Evolutionary conservation across 352 stramenopile species (phyloP).

Genomic region (Phytophthora meadii): DNA sequence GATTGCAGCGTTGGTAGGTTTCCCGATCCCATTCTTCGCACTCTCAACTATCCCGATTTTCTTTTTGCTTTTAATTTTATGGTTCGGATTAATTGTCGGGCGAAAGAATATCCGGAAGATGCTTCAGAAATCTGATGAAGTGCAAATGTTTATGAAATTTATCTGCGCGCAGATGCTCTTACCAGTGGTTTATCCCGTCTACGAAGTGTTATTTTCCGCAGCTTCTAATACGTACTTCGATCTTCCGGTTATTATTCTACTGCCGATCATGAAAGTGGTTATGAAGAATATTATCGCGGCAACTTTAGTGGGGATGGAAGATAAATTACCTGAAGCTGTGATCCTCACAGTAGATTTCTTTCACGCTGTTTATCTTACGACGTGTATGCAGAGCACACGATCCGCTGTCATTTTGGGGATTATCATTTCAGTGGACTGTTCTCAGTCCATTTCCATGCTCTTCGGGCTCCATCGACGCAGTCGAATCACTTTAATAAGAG

Average conservation of each 20-base stretch:
- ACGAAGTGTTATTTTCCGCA: conserved; percentile 18
- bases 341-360: conserved; percentile 30
- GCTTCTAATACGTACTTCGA: conserved; percentile 14
- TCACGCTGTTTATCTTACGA: conserved; percentile 23
- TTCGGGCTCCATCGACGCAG: conserved; percentile 12
- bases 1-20: conserved; percentile 18
- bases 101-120: conserved; percentile 6
- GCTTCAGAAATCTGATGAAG: not conserved
- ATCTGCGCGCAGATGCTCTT: conserved; percentile 25
- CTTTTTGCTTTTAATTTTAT: conserved; percentile 10
- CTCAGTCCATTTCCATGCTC: conserved; percentile 14
- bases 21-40: conserved; percentile 23
- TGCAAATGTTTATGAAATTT: conserved; percentile 5
- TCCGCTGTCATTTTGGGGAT: conserved; percentile 5
- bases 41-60: conserved; percentile 25
- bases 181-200: conserved; percentile 23
- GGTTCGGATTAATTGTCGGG: conserved; percentile 11
- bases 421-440: conserved; percentile 16
- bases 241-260: conserved; percentile 17
- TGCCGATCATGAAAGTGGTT: conserved; percentile 19
- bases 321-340: conserved; percentile 21
- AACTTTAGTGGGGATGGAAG: not conserved
- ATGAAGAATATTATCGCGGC: conserved; percentile 24
- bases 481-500: conserved; percentile 7
- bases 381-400: conserved; percentile 18